phyloP scores from a whole-genome alignment of 495 filamentous ascomycete genomes.

The Cudoniella acicularis region DNA sequence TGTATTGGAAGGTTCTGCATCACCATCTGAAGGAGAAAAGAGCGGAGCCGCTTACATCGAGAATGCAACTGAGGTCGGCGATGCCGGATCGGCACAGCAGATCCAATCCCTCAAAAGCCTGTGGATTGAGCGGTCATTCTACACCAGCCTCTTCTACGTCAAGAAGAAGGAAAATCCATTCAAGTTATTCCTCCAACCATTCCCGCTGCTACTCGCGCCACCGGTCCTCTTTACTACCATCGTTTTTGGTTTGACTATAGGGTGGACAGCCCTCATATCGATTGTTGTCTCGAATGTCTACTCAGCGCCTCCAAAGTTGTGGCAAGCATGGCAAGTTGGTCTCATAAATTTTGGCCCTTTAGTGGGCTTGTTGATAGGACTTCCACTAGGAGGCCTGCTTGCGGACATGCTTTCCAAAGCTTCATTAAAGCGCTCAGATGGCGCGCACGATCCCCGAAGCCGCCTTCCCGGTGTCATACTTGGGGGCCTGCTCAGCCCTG shows the following conservation, averaged over 20 bases:
- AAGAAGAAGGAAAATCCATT: not conserved
- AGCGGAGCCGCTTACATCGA: not conserved
- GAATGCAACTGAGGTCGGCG: not conserved
- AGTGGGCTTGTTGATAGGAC: not conserved
- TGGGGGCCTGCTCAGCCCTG: slow-evolving; percentile 2
- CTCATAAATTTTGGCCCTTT: not conserved
- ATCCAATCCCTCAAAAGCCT: not conserved
- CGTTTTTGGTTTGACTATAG: not conserved
- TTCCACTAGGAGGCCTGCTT: not conserved
- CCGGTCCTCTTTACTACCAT: not conserved
- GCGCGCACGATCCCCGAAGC: not conserved
- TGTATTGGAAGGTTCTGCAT: not conserved
- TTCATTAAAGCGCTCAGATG: not conserved
- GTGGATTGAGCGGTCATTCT: slow-evolving; percentile 10
- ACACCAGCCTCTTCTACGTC: not conserved
- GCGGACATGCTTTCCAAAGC: not conserved
- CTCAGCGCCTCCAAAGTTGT: not conserved
- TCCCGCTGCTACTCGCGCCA: not conserved
- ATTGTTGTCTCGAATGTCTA: not conserved
- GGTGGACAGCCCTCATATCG: not conserved
- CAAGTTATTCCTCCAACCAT: not conserved
- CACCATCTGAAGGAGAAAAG: not conserved
- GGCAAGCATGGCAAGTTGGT: not conserved
- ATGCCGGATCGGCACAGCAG: not conserved
- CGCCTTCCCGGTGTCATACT: slow-evolving; percentile 1